Conservation (phyloP, 208 protist species). For the Borovskyia barvae region DNA sequence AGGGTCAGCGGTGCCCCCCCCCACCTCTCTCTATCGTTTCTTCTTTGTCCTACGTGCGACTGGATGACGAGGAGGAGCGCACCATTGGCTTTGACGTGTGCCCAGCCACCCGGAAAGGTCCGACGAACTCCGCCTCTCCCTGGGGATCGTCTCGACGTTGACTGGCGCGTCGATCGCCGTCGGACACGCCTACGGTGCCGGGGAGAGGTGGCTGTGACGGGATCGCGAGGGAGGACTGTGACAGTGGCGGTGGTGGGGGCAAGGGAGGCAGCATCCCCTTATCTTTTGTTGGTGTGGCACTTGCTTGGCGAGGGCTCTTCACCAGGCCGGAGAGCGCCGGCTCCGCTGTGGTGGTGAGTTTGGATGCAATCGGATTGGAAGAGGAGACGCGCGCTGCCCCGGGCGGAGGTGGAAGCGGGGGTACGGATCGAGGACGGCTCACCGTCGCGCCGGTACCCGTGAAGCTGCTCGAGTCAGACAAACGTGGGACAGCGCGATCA, state of each 20-base stretch:
- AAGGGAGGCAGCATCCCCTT: neutral
- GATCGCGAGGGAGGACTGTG: too few relatives aligned
- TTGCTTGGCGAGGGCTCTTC: conserved; percentile 13
- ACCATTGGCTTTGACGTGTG: conserved; percentile 77
- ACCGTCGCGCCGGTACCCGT: neutral
- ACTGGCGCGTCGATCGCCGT: too few relatives aligned
- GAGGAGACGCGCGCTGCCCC: neutral
- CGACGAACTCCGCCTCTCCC: conserved; percentile 24
- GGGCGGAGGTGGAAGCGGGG: conserved; percentile 26
- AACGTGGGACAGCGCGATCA: neutral
- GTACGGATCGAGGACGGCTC: conserved; percentile 5
- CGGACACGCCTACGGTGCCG: neutral
- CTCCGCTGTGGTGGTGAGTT: too few relatives aligned
- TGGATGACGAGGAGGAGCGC: conserved; percentile 20
- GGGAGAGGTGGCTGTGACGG: neutral
- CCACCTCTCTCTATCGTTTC: too few relatives aligned
- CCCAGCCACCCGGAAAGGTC: conserved; percentile 49
- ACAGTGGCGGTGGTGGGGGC: conserved; percentile 15
- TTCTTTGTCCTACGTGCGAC: neutral
- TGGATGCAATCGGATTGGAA: neutral
- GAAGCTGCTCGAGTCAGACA: conserved; percentile 5
- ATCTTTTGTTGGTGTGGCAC: neutral
- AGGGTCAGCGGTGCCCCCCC: too few relatives aligned
- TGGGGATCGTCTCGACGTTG: conserved; percentile 8
- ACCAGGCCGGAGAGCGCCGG: neutral